phyloP scores from a whole-genome alignment of 1,139 yeast genomes.

The Candida tetrigidarum region DNA sequence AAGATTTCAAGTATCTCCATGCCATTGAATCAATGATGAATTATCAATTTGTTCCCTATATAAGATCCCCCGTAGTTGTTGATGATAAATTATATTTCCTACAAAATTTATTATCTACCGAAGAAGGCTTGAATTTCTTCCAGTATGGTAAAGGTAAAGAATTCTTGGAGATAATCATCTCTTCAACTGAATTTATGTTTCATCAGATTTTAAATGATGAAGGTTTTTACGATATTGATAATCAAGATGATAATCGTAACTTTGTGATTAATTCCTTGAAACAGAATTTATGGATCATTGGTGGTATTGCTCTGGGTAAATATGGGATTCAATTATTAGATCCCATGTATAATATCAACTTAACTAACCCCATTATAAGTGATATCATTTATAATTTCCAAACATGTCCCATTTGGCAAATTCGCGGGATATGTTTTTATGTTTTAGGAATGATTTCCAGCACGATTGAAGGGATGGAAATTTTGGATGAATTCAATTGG shows the following conservation, averaged over 20 bases:
- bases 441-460: slow-evolving; percentile 75
- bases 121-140: slow-evolving; percentile 66
- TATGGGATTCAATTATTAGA: slow-evolving; percentile 72
- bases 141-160: slow-evolving; percentile 26
- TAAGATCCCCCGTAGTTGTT: background rate
- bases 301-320: slow-evolving; percentile 74
- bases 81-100: slow-evolving; percentile 59
- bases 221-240: slow-evolving; percentile 19
- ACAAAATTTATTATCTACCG: slow-evolving; percentile 78
- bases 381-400: slow-evolving; percentile 48
- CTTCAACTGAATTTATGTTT: slow-evolving; percentile 25
- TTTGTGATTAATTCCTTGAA: slow-evolving; percentile 40
- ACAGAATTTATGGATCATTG: slow-evolving; percentile 87
- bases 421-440: slow-evolving; percentile 78
- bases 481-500: slow-evolving; percentile 87
- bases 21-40: slow-evolving; percentile 28
- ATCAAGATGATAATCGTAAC: slow-evolving; percentile 13
- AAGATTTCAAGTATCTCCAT: slow-evolving; percentile 27
- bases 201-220: slow-evolving; percentile 20
- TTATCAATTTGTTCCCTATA: slow-evolving; percentile 31
- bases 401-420: slow-evolving; percentile 59
- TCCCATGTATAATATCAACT: slow-evolving; percentile 46
- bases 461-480: slow-evolving; percentile 81
- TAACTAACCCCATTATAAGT: slow-evolving; percentile 53
- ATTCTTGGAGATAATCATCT: slow-evolving; percentile 31